Evolutionary conservation across 164 flowering plant species (phyloP).

Genomic region (Brasenia schreberi): DNA sequence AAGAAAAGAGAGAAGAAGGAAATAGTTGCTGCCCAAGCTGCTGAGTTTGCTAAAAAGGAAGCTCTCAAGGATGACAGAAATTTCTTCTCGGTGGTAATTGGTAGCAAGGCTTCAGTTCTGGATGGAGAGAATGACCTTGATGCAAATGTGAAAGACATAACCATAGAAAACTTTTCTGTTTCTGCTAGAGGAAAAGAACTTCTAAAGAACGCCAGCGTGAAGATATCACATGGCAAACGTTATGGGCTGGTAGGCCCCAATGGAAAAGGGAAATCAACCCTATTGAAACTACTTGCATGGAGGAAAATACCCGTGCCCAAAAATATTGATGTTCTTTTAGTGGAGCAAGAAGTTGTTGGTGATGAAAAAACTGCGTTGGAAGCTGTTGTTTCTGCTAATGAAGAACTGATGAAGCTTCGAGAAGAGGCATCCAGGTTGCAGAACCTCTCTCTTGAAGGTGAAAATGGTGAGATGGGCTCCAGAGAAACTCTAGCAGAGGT

Average conservation of each 20-base stretch:
- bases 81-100: conserved; percentile 32
- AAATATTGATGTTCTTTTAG: conserved; percentile 78
- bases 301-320: conserved; percentile 82
- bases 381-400: conserved; percentile 84
- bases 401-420: conserved; percentile 53
- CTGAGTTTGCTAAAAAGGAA: conserved; percentile 39
- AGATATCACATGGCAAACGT: conserved; percentile 12
- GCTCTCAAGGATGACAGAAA: conserved; percentile 73
- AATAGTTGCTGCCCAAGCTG: conserved; percentile 34
- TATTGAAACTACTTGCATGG: conserved; percentile 84
- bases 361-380: conserved; percentile 61
- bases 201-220: conserved; percentile 8
- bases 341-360: conserved; percentile 79
- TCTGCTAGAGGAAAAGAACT: conserved; percentile 12
- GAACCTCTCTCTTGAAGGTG: conserved; percentile 14
- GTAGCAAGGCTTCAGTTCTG: conserved; percentile 4
- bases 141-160: conserved; percentile 14
- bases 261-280: conserved; percentile 74
- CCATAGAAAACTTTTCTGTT: conserved; percentile 12
- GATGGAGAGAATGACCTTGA: conserved; percentile 7
- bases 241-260: conserved; percentile 63
- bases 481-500: conserved; percentile 69
- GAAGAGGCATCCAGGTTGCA: conserved; percentile 50
- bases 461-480: conserved; percentile 19
- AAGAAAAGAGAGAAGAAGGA: conserved; percentile 77